phyloP scores from a whole-genome alignment of 129 eudicot species.

The Logfia minima region DNA sequence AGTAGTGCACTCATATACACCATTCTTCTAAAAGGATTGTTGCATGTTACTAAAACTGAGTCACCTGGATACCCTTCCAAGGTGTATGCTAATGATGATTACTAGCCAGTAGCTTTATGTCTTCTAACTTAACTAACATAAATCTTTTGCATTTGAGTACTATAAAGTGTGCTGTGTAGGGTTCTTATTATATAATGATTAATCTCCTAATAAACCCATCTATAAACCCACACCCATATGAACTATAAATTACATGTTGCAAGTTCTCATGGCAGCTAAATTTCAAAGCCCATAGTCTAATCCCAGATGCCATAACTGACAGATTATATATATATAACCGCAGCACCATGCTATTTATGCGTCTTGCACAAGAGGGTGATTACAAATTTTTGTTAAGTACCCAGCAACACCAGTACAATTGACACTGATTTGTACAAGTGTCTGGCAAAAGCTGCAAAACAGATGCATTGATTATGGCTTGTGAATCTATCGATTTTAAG shows the following conservation, averaged over 20 bases:
- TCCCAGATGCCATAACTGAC: not conserved
- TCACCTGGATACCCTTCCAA: slow-evolving; percentile 9
- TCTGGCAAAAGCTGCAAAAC: not conserved
- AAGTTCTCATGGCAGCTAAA: not conserved
- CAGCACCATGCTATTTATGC: not conserved
- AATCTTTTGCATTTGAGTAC: not conserved
- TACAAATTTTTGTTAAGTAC: not conserved
- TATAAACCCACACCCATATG: not conserved
- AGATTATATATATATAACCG: not conserved
- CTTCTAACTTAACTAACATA: not conserved
- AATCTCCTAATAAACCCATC: not conserved
- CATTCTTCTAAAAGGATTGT: not conserved
- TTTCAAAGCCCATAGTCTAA: not conserved
- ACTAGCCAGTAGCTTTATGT: not conserved
- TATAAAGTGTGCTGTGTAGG: not conserved
- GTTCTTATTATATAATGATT: not conserved
- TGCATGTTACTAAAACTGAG: not conserved
- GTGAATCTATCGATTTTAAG: not conserved
- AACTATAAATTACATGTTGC: not conserved
- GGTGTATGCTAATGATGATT: not conserved
- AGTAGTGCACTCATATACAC: slow-evolving; percentile 4
- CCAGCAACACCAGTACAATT: not conserved
- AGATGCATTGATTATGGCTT: not conserved
- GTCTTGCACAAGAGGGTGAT: slow-evolving; percentile 11
- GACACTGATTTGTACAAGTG: slow-evolving; percentile 2